Evolutionary conservation across 2,329 filamentous ascomycete species (phyloP), one percentile per base, ranked within the genome.

Genomic region (Trichoderma cornu-damae): DNA sequence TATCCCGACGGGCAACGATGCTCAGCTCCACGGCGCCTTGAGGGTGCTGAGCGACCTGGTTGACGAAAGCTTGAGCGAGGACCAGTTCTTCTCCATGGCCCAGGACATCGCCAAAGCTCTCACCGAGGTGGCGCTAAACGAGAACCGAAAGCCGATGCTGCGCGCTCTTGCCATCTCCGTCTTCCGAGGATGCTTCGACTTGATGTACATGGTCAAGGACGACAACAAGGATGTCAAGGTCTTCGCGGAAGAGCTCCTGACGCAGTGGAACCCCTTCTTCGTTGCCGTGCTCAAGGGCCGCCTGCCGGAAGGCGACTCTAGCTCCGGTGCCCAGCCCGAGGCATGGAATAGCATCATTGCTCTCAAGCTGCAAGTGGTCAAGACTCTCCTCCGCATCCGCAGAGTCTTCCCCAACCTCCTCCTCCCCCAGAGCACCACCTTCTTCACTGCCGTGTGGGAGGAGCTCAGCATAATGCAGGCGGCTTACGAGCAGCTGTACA

Each of bases 121-220:
- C 30, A 94, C 90, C 70, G 82, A 89, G 65, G 87, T 96, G 35
- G 90, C 92, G 12, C 79, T 89, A 57, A 89, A 89, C 69, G 83
- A 88, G 59, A 80, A 79, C 60, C 84, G 89, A 65, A 91, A 89
- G 68, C 80, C 88, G 8, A 84, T 84, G 59, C 78, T 96, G 59
- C 84, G 94, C 60, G 90, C 91, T 28, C 78, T 97, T 64, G 89
- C 94, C 37, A 87, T 97, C 40, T 90, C 88, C 38, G 89, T 96
- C 58, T 96, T 97, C 78, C 84, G 90, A 58, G 85, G 85, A 48
- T 96, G 90, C 73, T 96, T 99, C 70, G 91, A 97, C 69, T 89
- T 94, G 57, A 83, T 99, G 75, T 91, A 97, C 73, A 96, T 96
- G 83, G 89, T 97, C 63, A 88, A 96, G 78, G 92, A 96, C 64